Evolutionary conservation across 164 flowering plant species (phyloP).

Genomic region (Sedum album): DNA sequence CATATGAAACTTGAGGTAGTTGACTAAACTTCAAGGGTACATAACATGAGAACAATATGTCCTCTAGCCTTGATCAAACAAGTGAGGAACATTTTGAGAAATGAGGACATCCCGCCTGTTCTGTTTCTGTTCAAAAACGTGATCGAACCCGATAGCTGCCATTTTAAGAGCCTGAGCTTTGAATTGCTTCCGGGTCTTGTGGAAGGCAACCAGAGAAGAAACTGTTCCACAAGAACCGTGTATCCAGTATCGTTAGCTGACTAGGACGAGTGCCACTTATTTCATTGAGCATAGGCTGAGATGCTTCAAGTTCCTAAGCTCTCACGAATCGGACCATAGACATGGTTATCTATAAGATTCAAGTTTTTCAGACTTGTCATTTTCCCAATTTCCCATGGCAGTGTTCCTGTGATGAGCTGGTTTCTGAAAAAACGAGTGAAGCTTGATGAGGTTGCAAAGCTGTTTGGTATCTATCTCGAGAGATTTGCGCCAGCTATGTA

Average conservation of each 20-base stretch:
- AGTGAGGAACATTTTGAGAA: conserved; percentile 81
- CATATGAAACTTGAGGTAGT: conserved; percentile 47
- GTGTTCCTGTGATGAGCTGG: conserved; percentile 38
- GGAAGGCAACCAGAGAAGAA: conserved; percentile 76
- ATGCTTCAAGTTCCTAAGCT: conserved; percentile 62
- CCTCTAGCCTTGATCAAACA: conserved; percentile 66
- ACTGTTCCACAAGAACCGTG: conserved; percentile 94
- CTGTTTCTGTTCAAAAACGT: conserved; percentile 67
- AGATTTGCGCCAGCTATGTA: conserved; percentile 79
- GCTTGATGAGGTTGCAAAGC: conserved; percentile 61
- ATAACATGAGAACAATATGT: conserved; percentile 71
- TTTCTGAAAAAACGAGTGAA: conserved; percentile 71
- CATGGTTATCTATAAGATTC: conserved; percentile 79
- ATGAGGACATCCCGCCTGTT: conserved; percentile 53
- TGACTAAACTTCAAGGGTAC: conserved; percentile 51
- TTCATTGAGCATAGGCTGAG: conserved; percentile 71
- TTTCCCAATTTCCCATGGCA: conserved; percentile 53
- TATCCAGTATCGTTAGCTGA: conserved; percentile 63
- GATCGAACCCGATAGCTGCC: conserved; percentile 61
- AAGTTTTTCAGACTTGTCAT: conserved; percentile 39
- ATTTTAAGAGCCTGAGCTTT: conserved; percentile 42
- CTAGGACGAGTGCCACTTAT: conserved; percentile 70
- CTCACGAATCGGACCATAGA: conserved; percentile 74
- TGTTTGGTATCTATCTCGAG: conserved; percentile 65
- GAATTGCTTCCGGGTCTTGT: conserved; percentile 49